Evolutionary conservation across 2,329 filamentous ascomycete genomes (phyloP).

Genomic region (Aspergillus sp.): DNA sequence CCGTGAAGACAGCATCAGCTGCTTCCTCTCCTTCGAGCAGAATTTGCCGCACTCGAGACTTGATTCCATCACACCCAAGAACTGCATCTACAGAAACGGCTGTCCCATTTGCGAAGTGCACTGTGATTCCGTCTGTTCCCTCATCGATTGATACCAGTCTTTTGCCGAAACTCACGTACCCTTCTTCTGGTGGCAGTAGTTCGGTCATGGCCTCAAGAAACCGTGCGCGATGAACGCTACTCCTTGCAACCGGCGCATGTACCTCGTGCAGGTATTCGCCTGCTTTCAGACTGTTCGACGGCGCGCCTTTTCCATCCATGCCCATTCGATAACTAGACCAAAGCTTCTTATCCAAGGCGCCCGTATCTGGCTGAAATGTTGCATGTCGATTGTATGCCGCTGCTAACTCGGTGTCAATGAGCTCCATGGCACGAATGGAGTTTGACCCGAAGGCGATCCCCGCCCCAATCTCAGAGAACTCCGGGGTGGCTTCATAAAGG

Average conservation of each 20-base stretch:
- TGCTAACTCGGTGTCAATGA: background rate
- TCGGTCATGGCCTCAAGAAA: conserved; percentile 6
- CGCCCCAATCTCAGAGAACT: conserved; percentile 5
- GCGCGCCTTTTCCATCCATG: background rate
- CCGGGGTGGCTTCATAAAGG: conserved; percentile 1
- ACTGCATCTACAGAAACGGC: background rate
- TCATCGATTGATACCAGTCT: background rate
- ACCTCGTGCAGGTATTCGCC: conserved; percentile 5
- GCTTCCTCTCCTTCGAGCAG: conserved; percentile 1
- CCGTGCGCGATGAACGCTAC: conserved; percentile 7
- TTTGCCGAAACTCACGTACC: background rate
- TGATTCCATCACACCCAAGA: conserved; percentile 9
- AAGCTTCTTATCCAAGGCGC: background rate
- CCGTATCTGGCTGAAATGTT: background rate
- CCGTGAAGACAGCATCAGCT: background rate
- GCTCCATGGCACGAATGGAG: conserved; percentile 2
- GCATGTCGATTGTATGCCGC: conserved; percentile 4
- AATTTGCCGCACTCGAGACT: conserved; percentile 4
- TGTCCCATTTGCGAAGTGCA: conserved; percentile 7
- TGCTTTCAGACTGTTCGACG: background rate
- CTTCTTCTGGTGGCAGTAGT: background rate
- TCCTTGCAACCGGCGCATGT: background rate
- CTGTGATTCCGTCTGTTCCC: background rate
- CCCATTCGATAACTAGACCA: conserved; percentile 9
- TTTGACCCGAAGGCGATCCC: conserved; percentile 5